Base-by-base conservation (phyloP, 108 stramenopile species). In the Nitzschia sp. region DNA sequence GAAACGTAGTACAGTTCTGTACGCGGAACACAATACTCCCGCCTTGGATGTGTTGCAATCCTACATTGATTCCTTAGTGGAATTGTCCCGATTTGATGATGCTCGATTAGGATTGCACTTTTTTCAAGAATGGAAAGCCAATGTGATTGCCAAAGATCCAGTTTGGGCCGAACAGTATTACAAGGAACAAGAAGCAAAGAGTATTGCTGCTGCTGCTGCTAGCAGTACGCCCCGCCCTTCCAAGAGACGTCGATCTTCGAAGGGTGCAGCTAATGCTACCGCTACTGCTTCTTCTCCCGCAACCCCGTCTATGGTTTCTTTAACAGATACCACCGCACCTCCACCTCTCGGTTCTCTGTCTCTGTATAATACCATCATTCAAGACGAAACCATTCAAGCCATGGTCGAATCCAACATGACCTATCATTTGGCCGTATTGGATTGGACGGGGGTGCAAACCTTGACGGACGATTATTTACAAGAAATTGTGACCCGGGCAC, bases 51-150 rank as follows among this genome's bases (percentile, higher is more conserved):
- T 80, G 25, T 61, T 92, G 38, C 91, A 92, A 69, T 64, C 62
- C 28, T 92, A 84, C 48, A 82, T 89, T 44, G 91, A 92, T 64
- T 76, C 85, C 0, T 61, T 92, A 26, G 85, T 89, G 1, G 91
- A 92, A 71, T 64, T 85, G n/a, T 88, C 88, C 16, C 58, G 91
- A 30, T 85, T 89, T 77, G 86, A 87, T 47, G 91, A 92, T 74
- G 44, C 46, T 50, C 62, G 86, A 34, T 38, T 92, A 38, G 91
- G 91, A 15, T 36, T 74, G 0, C 82, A 81, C 28, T 92, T 87
- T 56, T 92, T 87, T 77, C 66, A 75, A 36, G 88, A 89, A 63
- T 88, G 84, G 82, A 76, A 70, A 32, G 63, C 73, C 46, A 75
- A 74, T 52, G 66, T 78, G 0, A 28, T 64, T 17, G 38, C 46